These are phyloP conservation scores for Pichia inconspicua DNA, from an alignment of 1,139 yeast species.

Conservation along the genomic window DNA sequence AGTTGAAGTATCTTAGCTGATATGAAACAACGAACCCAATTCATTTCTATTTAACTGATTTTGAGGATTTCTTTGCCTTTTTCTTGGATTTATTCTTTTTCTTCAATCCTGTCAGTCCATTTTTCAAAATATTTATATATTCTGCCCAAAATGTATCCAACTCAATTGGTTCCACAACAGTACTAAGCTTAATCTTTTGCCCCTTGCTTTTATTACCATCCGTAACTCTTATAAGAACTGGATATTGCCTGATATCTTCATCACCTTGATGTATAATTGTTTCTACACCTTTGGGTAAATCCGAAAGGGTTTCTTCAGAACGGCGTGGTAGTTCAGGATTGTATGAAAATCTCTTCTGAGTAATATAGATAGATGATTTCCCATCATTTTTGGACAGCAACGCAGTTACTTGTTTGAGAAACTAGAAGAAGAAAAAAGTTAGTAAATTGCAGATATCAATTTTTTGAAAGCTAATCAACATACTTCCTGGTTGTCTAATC, in stretches of 20 bases:
- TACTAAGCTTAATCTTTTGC: slow-evolving; percentile 22
- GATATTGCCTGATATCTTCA: slow-evolving; percentile 29
- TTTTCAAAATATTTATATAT: slow-evolving; percentile 21
- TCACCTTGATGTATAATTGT: slow-evolving; percentile 11
- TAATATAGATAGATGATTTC: slow-evolving; percentile 37
- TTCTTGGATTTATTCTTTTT: slow-evolving; percentile 25
- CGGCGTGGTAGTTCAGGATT: slow-evolving; percentile 15
- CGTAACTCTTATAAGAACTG: slow-evolving; percentile 50
- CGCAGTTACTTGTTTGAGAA: slow-evolving; percentile 32
- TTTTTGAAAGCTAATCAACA: slow-evolving; percentile 2
- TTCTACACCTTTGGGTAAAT: slow-evolving; percentile 13
- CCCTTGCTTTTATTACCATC: slow-evolving; percentile 41
- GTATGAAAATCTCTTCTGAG: slow-evolving; percentile 33
- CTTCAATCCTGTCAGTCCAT: slow-evolving; percentile 23
- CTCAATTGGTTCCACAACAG: slow-evolving; percentile 23
- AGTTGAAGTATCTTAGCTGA: slow-evolving; percentile 14
- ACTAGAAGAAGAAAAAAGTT: slow-evolving; percentile 22
- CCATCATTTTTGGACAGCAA: slow-evolving; percentile 27
- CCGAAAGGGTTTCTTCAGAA: slow-evolving; percentile 8
- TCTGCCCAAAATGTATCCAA: slow-evolving; percentile 25
- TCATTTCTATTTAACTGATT: slow-evolving; percentile 1
- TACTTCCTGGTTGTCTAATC: slow-evolving; percentile 18
- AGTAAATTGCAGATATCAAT: slow-evolving; percentile 2
- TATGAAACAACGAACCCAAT: neutral
- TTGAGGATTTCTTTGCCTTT: slow-evolving; percentile 18